Conservation (phyloP, 257 asterid genomes). For the Solanum chilense region DNA sequence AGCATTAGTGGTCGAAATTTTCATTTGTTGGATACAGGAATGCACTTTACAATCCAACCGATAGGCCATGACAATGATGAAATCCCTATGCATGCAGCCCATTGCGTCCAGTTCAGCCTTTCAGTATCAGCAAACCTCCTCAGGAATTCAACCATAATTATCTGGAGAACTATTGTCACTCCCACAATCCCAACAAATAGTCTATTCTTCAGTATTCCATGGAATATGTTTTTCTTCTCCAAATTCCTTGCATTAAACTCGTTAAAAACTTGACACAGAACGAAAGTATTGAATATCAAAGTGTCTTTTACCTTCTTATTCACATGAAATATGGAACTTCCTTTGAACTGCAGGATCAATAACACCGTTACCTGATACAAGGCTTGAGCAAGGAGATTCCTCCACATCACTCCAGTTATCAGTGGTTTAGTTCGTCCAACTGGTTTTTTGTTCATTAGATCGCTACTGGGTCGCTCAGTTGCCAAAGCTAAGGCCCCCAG, state of each 20-base stretch:
- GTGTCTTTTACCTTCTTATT: constrained; percentile 22
- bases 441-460: constrained; percentile 19
- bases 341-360: constrained; percentile 18
- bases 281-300: constrained; percentile 45
- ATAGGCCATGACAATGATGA: constrained; percentile 49
- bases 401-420: constrained; percentile 36
- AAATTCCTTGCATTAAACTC: constrained; percentile 52
- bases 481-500: constrained; percentile 45
- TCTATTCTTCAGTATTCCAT: constrained; percentile 36
- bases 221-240: constrained; percentile 50
- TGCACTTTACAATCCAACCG: constrained; percentile 30
- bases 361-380: constrained; percentile 16
- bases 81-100: constrained; percentile 45
- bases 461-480: constrained; percentile 19
- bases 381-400: constrained; percentile 26
- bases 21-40: constrained; percentile 25
- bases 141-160: constrained; percentile 57
- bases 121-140: constrained; percentile 48
- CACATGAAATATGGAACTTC: constrained; percentile 13
- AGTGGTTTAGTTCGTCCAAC: constrained; percentile 26
- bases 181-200: constrained; percentile 48
- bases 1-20: background rate
- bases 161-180: constrained; percentile 37
- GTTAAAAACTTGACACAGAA: constrained; percentile 50
- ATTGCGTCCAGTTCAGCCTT: constrained; percentile 47